Conservation (phyloP, 1,139 yeast genomes). For the Geotrichum bryndzae region DNA sequence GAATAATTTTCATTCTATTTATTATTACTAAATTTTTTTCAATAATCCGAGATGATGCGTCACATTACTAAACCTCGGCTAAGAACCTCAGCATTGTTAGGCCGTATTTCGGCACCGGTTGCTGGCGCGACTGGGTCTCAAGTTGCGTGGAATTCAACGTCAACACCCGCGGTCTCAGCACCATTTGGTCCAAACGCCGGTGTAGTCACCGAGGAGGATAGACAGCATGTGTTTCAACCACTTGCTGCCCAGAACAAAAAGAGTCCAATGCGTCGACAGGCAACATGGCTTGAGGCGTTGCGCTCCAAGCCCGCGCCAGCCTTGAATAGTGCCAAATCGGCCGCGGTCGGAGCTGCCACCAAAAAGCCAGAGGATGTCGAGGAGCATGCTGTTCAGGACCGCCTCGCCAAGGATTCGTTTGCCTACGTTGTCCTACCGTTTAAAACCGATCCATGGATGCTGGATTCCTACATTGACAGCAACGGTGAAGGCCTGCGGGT, state of each 20-base stretch:
- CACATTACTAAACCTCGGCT: not conserved
- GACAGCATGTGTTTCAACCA: constrained; percentile 7
- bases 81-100: not conserved
- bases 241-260: not conserved
- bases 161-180: not conserved
- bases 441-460: not conserved
- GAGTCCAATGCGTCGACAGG: constrained; percentile 5
- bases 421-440: not conserved
- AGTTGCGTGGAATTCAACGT: not conserved
- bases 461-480: constrained; percentile 2
- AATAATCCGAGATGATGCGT: not conserved
- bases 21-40: not conserved
- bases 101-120: not conserved
- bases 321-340: too few species aligned
- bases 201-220: not conserved
- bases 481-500: constrained; percentile 1
- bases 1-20: not conserved
- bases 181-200: constrained; percentile 2
- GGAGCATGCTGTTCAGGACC: not conserved
- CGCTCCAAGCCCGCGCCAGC: not conserved
- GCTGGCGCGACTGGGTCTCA: not conserved
- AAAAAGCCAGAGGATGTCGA: not conserved
- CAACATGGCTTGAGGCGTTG: constrained; percentile 1
- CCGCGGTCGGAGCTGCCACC: not conserved
- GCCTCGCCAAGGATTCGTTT: not conserved